Base-by-base conservation (phyloP, 352 stramenopile genomes). In the Globisporangium orthogonon region DNA sequence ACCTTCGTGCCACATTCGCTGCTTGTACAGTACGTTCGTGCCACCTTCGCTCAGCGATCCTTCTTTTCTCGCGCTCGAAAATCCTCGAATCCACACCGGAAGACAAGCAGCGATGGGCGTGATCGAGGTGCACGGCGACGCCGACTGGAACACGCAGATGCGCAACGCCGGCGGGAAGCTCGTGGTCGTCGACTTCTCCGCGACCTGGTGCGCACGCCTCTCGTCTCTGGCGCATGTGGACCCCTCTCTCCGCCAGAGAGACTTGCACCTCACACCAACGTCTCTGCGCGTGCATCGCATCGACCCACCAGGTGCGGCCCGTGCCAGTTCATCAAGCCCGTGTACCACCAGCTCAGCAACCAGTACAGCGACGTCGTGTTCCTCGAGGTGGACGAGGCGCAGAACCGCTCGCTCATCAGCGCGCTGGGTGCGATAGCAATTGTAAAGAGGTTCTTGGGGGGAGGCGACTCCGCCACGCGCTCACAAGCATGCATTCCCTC, bases 301-400 rank as follows among this genome's bases (percentile, higher is more conserved):
- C 23, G 23, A 23, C 23, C 23, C 23, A 23, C 13, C 35, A 87
- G 74, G 77, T 87, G 75, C 50, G 85, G 85, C 4, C 85, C 85
- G 33, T 95, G 85, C 65, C 78, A 95, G 75, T 76, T 88, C 52
- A 95, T 95, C 63, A 95, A 95, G 67, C 85, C 85, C 9, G 70
- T 84, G 33, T 92, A 89, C 68, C 70, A 91, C 52, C 78, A 89
- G 60, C 79, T 90, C 43, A 89, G 84, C 46, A 62, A 67, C 44
- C 77, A 94, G 64, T 95, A 92, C 67, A 58, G 74, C 28, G 86
- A 95, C 63, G 88, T 96, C 35, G 81, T 96, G 50, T 97, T 97
- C 53, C 71, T 95, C 15, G 87, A 87, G 49, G 82, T 84, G 45
- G 82, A 93, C 44, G 84, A 97, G 67, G 88, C 73, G 31, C 70